Evolutionary conservation across 345 rosid species (phyloP).

Genomic region (Boechera retrofracta): DNA sequence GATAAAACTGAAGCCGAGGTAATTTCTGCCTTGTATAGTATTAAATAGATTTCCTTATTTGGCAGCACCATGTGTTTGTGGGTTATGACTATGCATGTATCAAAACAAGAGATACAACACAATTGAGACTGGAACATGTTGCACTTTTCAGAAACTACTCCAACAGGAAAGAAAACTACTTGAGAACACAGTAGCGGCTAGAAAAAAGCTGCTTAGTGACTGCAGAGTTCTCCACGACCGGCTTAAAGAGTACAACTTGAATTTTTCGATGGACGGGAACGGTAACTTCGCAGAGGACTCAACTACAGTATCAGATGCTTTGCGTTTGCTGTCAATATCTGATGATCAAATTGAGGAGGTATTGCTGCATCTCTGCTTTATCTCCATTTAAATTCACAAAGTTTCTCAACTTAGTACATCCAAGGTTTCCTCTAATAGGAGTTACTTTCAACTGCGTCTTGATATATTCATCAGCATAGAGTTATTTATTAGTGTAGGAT

Average conservation of each 20-base stretch:
- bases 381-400: neutral
- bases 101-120: constrained; percentile 8
- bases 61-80: constrained; percentile 19
- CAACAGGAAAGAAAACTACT: constrained; percentile 60
- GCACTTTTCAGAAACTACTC: constrained; percentile 65
- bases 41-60: constrained; percentile 16
- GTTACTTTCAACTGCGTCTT: constrained; percentile 12
- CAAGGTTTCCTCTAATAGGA: constrained; percentile 3
- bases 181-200: constrained; percentile 53
- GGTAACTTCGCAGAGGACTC: constrained; percentile 50
- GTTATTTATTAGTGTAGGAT: constrained; percentile 14
- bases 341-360: constrained; percentile 74
- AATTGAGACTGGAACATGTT: constrained; percentile 32
- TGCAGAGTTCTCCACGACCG: constrained; percentile 64
- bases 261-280: constrained; percentile 54
- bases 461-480: constrained; percentile 25
- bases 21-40: constrained; percentile 26
- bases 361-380: constrained; percentile 34
- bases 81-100: constrained; percentile 8
- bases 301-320: constrained; percentile 52
- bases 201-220: constrained; percentile 65
- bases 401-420: neutral
- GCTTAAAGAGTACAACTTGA: constrained; percentile 63
- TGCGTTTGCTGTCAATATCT: constrained; percentile 60
- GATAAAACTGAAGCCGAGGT: constrained; percentile 84